These are phyloP conservation scores for Sarocladium kiliense DNA, from an alignment of 2,329 filamentous ascomycete genomes.

Conservation along the genomic window DNA sequence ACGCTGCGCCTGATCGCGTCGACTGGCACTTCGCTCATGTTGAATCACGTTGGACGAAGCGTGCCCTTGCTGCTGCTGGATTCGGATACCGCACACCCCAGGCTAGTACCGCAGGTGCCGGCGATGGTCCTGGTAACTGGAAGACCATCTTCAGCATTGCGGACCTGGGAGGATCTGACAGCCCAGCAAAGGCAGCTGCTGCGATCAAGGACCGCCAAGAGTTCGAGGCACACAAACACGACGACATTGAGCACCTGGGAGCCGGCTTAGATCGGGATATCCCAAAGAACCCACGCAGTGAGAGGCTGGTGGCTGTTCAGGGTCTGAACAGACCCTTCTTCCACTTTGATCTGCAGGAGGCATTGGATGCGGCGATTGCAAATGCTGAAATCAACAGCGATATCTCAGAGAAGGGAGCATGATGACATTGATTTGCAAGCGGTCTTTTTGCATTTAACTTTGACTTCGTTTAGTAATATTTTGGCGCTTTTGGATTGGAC, in stretches of 20 bases:
- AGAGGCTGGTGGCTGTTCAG: conserved; percentile 32
- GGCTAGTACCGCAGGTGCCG: conserved; percentile 15
- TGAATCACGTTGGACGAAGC: conserved; percentile 50
- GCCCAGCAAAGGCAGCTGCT: conserved; percentile 51
- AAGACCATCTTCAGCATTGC: conserved; percentile 92
- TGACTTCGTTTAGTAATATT: too few species aligned
- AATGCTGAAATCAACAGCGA: conserved; percentile 24
- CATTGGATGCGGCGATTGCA: conserved; percentile 37
- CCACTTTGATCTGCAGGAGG: conserved; percentile 45
- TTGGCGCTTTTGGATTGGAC: too few species aligned
- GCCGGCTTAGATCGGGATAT: conserved; percentile 21
- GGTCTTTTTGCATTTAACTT: not conserved
- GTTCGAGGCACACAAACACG: conserved; percentile 40
- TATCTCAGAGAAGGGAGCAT: conserved; percentile 1
- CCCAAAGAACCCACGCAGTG: conserved; percentile 21
- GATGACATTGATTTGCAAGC: not conserved
- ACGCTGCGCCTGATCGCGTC: conserved; percentile 38
- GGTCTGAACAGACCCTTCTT: conserved; percentile 47
- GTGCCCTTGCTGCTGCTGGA: conserved; percentile 48
- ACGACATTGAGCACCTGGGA: conserved; percentile 16
- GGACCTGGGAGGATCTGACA: conserved; percentile 69
- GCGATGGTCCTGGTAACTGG: conserved; percentile 24
- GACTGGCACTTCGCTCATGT: conserved; percentile 49
- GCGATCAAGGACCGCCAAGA: conserved; percentile 47
- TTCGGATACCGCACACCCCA: conserved; percentile 39